phyloP scores from a whole-genome alignment of 805 yeast genomes.

The Candida sithepensis region DNA sequence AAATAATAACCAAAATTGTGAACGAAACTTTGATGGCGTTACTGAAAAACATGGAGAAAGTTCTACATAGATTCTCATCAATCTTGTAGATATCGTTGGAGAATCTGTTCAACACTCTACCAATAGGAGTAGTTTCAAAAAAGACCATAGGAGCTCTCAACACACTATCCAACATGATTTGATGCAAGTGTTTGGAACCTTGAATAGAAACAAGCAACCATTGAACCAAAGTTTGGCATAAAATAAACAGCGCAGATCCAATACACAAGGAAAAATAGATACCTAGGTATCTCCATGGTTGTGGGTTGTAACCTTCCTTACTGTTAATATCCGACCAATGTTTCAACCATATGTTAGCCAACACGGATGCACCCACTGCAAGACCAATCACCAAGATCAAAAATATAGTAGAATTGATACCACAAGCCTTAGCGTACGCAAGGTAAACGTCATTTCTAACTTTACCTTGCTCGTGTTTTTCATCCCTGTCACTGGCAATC shows the following conservation, averaged over 20 bases:
- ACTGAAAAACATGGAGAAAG: slow-evolving; percentile 63
- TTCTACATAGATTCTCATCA: slow-evolving; percentile 74
- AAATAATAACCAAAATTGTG: slow-evolving; percentile 75
- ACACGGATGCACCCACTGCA: slow-evolving; percentile 59
- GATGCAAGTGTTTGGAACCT: slow-evolving; percentile 75
- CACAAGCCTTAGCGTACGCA: slow-evolving; percentile 87
- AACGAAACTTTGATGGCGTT: slow-evolving; percentile 63
- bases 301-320: slow-evolving; percentile 63
- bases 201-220: slow-evolving; percentile 81
- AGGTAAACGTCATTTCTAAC: slow-evolving; percentile 84
- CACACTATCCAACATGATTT: slow-evolving; percentile 66
- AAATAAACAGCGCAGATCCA: slow-evolving; percentile 53
- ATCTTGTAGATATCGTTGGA: slow-evolving; percentile 87
- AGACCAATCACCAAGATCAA: slow-evolving; percentile 54
- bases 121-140: slow-evolving; percentile 94
- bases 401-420: slow-evolving; percentile 56
- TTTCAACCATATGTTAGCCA: slow-evolving; percentile 87
- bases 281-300: slow-evolving; percentile 66
- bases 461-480: slow-evolving; percentile 88
- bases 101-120: slow-evolving; percentile 85
- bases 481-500: slow-evolving; percentile 48
- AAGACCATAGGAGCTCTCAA: slow-evolving; percentile 92
- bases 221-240: slow-evolving; percentile 63
- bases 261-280: slow-evolving; percentile 76
- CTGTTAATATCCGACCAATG: slow-evolving; percentile 95